A percentile compares a stretch with the other conserved stretches of the same genome.
These are phyloP conservation scores for Adiantum capillusveneris DNA, from an alignment of 75 land plant genomes.

Conservation along the genomic window DNA sequence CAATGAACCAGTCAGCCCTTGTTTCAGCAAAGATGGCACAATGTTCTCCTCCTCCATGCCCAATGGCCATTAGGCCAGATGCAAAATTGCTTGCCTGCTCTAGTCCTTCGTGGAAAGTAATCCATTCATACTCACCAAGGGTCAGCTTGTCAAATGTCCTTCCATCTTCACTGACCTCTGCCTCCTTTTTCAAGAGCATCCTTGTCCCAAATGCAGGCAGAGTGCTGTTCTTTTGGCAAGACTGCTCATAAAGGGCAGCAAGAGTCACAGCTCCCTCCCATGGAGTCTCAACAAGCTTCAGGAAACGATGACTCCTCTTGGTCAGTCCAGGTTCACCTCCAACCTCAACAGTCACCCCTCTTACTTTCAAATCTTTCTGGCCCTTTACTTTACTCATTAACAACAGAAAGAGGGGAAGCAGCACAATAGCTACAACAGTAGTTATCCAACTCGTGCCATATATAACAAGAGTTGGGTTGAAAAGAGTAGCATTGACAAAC, in stretches of 20 bases:
- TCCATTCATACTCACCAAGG: conserved; percentile 72
- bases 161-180: conserved; percentile 43
- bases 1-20: conserved; percentile 84
- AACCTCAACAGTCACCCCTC: conserved; percentile 61
- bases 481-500: no score
- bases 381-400: no score
- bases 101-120: conserved; percentile 47
- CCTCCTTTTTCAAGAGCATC: conserved; percentile 40
- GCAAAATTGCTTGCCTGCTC: conserved; percentile 49
- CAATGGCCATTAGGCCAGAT: conserved; percentile 67
- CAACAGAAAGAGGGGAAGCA: no score
- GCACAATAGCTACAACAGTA: no score
- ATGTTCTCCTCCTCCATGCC: conserved; percentile 51
- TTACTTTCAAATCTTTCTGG: no score
- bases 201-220: conserved; percentile 51
- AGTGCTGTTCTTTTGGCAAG: conserved; percentile 39
- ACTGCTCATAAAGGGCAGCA: conserved; percentile 74
- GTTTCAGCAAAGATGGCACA: conserved; percentile 94
- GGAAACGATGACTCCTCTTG: conserved; percentile 35
- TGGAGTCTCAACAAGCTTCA: conserved; percentile 46
- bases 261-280: conserved; percentile 86
- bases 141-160: conserved; percentile 77
- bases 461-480: no score
- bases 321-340: conserved; percentile 68
- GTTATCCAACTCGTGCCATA: no score